Evolutionary conservation across 371 early-diverging fungal species (phyloP), one percentile per base, ranked within the genome.

Genomic region (Mortierella sp.): DNA sequence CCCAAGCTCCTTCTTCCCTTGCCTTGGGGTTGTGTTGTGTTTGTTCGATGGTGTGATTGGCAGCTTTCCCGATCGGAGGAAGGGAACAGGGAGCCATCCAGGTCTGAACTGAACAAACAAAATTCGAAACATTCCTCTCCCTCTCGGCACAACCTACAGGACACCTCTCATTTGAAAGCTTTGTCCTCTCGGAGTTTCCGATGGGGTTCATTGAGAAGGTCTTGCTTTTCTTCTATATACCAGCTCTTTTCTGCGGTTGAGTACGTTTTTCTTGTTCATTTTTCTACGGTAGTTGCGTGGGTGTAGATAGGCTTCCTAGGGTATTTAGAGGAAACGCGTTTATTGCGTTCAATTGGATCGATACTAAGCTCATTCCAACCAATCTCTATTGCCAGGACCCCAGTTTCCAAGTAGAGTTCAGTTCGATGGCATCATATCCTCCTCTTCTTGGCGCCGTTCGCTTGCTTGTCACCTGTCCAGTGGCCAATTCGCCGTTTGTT

Each of bases 131-230:
- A 59, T 4, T 59, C 31, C 16, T 8, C 61, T 34, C 54, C 24
- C n/a, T 54, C 54, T 61, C 61, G 61, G 61, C 21, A 34, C 34
- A 61, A 61, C 61, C 61, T 61, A 61, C 61, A 34, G 61, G 21
- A 61, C 61, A 31, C 34, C 16, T 34, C 19, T 34, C 61, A 61
- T 34, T 34, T 34, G 61, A 61, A 57, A 19, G 16, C 31, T 34
- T 61, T 61, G 19, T 61, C 34, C 2, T 61, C 61, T 61, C 61
- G 61, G 61, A 61, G 61, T 34, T 61, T 61, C 34, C 37, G 2
- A 61, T 34, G 19, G 61, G 6, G 19, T 34, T 2, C 21, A 8
- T 34, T 34, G 19, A 61, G 61, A 61, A 28, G 61, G 31, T 61
- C 8, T 34, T 34, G 26, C 34, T 16, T 13, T 19, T 19, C 34